Conservation (phyloP, 208 protist species). For the Wallacemonas rigidus region DNA sequence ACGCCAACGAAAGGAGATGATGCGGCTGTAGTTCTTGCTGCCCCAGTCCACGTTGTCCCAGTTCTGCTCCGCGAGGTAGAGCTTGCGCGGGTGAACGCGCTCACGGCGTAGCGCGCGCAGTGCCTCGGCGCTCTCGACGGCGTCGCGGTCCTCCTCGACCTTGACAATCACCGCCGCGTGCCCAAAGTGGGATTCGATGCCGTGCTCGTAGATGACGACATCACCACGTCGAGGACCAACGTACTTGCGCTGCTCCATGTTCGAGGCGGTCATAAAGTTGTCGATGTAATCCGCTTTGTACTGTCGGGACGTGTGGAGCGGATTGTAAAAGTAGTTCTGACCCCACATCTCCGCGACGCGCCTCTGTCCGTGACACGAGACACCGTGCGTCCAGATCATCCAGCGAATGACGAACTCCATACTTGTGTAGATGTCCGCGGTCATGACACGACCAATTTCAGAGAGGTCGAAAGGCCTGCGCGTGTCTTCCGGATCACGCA, state of each 20-base stretch:
- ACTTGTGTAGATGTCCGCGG: slow-evolving; percentile 34
- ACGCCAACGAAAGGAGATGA: slow-evolving; percentile 51
- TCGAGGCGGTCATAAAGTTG: slow-evolving; percentile 40
- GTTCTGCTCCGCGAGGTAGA: slow-evolving; percentile 80
- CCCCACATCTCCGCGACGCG: slow-evolving; percentile 36
- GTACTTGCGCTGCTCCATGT: slow-evolving; percentile 42
- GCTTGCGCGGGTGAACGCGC: slow-evolving; percentile 44
- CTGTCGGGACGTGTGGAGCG: slow-evolving; percentile 24
- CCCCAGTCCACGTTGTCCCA: slow-evolving; percentile 51
- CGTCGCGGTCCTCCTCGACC: slow-evolving; percentile 56
- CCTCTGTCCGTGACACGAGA: slow-evolving; percentile 28
- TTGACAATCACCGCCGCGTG: slow-evolving; percentile 64
- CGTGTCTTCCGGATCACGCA: slow-evolving; percentile 45
- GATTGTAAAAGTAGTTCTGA: slow-evolving; percentile 48
- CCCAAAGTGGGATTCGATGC: slow-evolving; percentile 18
- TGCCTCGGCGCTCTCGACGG: slow-evolving; percentile 35
- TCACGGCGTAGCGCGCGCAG: slow-evolving; percentile 33
- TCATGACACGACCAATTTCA: slow-evolving; percentile 35
- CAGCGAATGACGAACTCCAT: slow-evolving; percentile 59
- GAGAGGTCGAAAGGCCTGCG: slow-evolving; percentile 36
- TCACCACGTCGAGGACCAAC: slow-evolving; percentile 47
- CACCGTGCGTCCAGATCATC: slow-evolving; percentile 42
- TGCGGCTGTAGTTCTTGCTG: slow-evolving; percentile 57
- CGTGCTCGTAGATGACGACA: slow-evolving; percentile 37
- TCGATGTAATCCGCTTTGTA: slow-evolving; percentile 42